phyloP scores from a whole-genome alignment of 345 rosid species.

The Aquilaria sinensis region DNA sequence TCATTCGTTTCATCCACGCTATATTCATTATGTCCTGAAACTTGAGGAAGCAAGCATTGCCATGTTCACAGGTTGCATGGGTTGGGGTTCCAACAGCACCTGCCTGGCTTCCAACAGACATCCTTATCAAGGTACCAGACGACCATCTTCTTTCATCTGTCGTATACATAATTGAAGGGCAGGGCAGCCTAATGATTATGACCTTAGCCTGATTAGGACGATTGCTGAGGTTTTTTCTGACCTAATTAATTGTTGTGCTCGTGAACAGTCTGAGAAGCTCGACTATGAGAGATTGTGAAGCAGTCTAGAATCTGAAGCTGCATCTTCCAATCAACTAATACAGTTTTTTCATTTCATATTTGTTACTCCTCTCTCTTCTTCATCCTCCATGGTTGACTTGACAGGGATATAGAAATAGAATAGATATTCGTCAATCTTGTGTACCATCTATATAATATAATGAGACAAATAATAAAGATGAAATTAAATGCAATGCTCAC shows the following conservation, averaged over 20 bases:
- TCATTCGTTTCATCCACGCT: not conserved
- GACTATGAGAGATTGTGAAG: constrained; percentile 63
- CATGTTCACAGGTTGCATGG: constrained; percentile 59
- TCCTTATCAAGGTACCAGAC: constrained; percentile 73
- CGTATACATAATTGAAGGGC: not conserved
- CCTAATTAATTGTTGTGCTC: not conserved
- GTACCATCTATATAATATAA: no score
- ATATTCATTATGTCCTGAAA: no score
- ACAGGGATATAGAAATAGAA: no score
- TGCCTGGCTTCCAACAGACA: constrained; percentile 91
- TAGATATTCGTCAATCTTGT: no score
- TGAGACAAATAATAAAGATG: no score
- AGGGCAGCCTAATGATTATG: not conserved
- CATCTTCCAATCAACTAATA: no score
- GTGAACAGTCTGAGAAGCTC: constrained; percentile 77
- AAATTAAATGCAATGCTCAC: no score
- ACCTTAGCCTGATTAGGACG: not conserved
- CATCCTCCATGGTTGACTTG: no score
- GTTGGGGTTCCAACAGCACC: constrained; percentile 95
- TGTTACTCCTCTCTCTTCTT: no score
- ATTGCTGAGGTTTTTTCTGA: not conserved
- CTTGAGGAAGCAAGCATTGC: not conserved
- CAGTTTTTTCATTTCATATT: no score
- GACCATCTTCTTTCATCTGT: not conserved
- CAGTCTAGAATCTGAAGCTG: not conserved